Evolutionary conservation across 2,329 filamentous ascomycete species (phyloP).

Genomic region (Arthrinium puccinioides): DNA sequence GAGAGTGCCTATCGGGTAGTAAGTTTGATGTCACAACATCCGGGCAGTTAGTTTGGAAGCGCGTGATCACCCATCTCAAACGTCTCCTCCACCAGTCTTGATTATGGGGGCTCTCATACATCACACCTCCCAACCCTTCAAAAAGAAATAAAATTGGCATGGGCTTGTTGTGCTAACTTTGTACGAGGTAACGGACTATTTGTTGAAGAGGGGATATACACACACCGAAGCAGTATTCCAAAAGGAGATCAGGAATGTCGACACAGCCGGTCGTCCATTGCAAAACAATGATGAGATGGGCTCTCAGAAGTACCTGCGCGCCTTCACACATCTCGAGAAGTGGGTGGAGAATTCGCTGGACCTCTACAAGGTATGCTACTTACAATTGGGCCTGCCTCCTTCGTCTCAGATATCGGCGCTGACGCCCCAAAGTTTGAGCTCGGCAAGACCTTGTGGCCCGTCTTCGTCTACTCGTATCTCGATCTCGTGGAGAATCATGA

Average conservation of each 20-base stretch:
- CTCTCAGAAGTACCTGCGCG: slow-evolving; percentile 69
- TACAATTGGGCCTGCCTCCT: slow-evolving; percentile 1
- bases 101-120: no score
- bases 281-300: slow-evolving; percentile 59
- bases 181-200: slow-evolving; percentile 74
- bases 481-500: slow-evolving; percentile 69
- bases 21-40: no score
- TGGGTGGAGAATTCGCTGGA: slow-evolving; percentile 93
- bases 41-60: no score
- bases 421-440: slow-evolving; percentile 64
- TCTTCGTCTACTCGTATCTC: slow-evolving; percentile 90
- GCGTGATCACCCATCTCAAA: no score
- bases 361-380: slow-evolving; percentile 67
- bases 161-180: slow-evolving; percentile 8
- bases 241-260: slow-evolving; percentile 79
- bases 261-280: slow-evolving; percentile 72
- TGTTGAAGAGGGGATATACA: slow-evolving; percentile 91
- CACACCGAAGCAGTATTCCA: slow-evolving; percentile 88
- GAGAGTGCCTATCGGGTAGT: no score
- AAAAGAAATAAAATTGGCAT: no score
- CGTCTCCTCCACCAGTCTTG: no score
- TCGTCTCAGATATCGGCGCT: slow-evolving; percentile 9
- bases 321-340: slow-evolving; percentile 64
- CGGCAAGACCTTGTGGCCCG: slow-evolving; percentile 79
- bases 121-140: no score